Evolutionary conservation across 257 asterid species (phyloP).

Genomic region (Euphrasia confusa): DNA sequence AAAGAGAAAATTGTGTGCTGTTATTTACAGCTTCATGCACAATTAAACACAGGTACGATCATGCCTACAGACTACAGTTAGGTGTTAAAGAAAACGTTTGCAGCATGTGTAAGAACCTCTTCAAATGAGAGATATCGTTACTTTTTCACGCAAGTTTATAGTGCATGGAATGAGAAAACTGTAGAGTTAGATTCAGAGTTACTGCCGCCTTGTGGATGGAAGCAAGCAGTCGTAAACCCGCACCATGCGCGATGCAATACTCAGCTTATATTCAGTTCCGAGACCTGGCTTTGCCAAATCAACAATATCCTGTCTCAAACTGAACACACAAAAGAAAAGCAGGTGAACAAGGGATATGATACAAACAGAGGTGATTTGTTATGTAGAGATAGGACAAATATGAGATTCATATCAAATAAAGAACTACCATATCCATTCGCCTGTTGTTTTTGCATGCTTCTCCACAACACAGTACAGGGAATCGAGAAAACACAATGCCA

Average conservation of each 20-base stretch:
- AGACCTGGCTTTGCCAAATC: conserved; percentile 83
- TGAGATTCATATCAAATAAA: neutral
- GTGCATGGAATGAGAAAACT: no score
- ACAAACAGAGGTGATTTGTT: no score
- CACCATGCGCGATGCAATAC: conserved; percentile 60
- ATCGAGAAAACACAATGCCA: conserved; percentile 74
- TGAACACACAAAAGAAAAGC: conserved; percentile 24
- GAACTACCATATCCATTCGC: conserved; percentile 86
- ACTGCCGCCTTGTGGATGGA: conserved; percentile 53
- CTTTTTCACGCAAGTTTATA: no score
- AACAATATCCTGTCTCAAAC: conserved; percentile 77
- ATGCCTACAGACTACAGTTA: no score
- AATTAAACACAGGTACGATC: no score
- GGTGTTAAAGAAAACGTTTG: no score
- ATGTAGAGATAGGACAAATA: no score
- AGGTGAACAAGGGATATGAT: neutral
- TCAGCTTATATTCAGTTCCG: conserved; percentile 47
- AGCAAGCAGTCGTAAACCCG: conserved; percentile 89
- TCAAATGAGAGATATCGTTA: no score
- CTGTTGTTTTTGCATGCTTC: conserved; percentile 78
- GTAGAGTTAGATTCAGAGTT: neutral
- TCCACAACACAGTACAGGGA: conserved; percentile 76
- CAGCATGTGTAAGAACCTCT: no score
- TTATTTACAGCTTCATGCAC: no score
- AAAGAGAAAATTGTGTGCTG: no score